Conservation (phyloP, 192 early-diverging fungal genomes). For the Oehlia diaphana region DNA sequence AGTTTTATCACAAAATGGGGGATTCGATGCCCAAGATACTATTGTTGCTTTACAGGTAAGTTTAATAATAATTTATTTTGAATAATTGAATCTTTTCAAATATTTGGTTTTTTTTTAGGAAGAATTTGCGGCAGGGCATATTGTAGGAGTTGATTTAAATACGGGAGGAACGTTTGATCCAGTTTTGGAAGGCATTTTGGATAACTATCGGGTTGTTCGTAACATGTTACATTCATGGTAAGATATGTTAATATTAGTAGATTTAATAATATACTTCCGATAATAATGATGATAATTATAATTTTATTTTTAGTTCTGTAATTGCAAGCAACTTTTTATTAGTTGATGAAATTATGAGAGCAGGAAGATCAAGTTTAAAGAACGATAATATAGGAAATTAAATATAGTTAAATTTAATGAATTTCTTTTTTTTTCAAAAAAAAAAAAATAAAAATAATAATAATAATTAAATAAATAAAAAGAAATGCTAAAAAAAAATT, state of each 20-base stretch:
- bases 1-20: slow-evolving; percentile 92
- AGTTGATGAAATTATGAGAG: slow-evolving; percentile 98
- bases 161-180: slow-evolving; percentile 95
- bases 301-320: slow-evolving; percentile 66
- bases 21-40: slow-evolving; percentile 95
- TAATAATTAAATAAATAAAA: background rate
- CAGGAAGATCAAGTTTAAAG: slow-evolving; percentile 31
- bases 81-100: background rate
- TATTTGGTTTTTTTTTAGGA: slow-evolving; percentile 50
- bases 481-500: background rate
- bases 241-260: slow-evolving; percentile 11
- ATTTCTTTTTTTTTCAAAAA: too few species aligned
- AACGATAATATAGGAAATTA: slow-evolving; percentile 31
- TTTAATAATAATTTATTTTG: background rate
- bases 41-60: slow-evolving; percentile 81
- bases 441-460: too few species aligned
- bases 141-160: slow-evolving; percentile 91
- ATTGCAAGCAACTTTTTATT: slow-evolving; percentile 97
- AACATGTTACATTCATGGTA: slow-evolving; percentile 96
- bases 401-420: background rate
- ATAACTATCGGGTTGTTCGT: slow-evolving; percentile 96
- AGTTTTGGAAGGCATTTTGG: slow-evolving; percentile 90
- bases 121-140: slow-evolving; percentile 86
- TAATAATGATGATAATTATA: background rate
- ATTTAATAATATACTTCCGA: background rate